Evolutionary conservation across 129 eudicot genomes (phyloP).

Genomic region (Flaveria trinervia): DNA sequence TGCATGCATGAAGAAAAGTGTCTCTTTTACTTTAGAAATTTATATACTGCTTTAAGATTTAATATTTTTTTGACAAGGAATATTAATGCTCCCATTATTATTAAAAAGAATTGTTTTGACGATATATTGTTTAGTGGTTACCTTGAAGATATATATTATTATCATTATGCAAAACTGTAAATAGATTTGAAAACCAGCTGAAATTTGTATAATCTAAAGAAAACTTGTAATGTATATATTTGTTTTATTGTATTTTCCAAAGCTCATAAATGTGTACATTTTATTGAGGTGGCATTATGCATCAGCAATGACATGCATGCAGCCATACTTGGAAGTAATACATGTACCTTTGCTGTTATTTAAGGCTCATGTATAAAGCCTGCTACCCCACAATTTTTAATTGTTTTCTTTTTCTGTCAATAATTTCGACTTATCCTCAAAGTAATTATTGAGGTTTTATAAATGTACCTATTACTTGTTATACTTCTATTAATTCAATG

Average conservation of each 20-base stretch:
- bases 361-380: conserved; percentile 34
- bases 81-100: background rate
- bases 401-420: background rate
- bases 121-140: background rate
- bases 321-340: conserved; percentile 28
- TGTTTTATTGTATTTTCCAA: background rate
- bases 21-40: background rate
- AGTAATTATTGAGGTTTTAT: background rate
- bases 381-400: conserved; percentile 20
- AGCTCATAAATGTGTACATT: background rate
- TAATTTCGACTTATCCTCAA: background rate
- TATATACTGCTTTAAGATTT: background rate
- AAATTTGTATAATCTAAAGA: background rate
- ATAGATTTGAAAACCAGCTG: background rate
- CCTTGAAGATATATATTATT: background rate
- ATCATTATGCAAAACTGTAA: background rate
- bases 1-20: too few species aligned
- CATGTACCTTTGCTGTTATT: conserved; percentile 22
- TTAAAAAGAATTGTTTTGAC: background rate
- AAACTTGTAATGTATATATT: background rate
- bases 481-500: too few species aligned
- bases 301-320: conserved; percentile 38
- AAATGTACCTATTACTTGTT: too few species aligned
- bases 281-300: conserved; percentile 8
- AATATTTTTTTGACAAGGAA: background rate